Percentiles rank a stretch among this genome's conserved stretches.
Conservation (phyloP, 176 grass and related monocot species). For the Carex kokanica region DNA sequence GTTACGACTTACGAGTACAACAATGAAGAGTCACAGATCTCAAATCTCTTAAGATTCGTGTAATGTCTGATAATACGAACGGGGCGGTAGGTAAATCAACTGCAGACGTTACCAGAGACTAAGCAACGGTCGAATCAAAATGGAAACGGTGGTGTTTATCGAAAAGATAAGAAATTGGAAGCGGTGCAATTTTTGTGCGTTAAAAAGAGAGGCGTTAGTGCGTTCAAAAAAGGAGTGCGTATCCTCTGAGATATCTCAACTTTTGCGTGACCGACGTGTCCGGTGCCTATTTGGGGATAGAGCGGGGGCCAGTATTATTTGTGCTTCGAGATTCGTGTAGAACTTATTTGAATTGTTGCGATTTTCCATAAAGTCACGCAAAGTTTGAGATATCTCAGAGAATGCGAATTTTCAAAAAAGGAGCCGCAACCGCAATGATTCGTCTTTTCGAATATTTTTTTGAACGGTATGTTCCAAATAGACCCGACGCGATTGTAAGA, state of each 20-base stretch:
- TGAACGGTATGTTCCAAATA: background rate
- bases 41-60: constrained; percentile 3
- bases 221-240: too few relatives aligned
- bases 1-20: background rate
- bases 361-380: too few relatives aligned
- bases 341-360: too few relatives aligned
- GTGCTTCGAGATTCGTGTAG: too few relatives aligned
- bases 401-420: too few relatives aligned
- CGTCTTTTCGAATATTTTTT: background rate
- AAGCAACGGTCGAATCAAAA: constrained; percentile 28
- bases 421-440: background rate
- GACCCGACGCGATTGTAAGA: background rate
- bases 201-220: background rate
- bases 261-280: too few relatives aligned
- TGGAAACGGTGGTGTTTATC: background rate
- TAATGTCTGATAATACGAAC: background rate
- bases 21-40: background rate
- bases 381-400: too few relatives aligned
- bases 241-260: too few relatives aligned
- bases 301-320: too few relatives aligned
- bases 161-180: background rate
- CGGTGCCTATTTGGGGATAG: too few relatives aligned
- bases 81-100: too few relatives aligned
- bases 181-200: background rate
- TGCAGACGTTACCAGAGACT: background rate